Conservation (phyloP, 2,329 filamentous ascomycete genomes). For the Botrytis porri region DNA sequence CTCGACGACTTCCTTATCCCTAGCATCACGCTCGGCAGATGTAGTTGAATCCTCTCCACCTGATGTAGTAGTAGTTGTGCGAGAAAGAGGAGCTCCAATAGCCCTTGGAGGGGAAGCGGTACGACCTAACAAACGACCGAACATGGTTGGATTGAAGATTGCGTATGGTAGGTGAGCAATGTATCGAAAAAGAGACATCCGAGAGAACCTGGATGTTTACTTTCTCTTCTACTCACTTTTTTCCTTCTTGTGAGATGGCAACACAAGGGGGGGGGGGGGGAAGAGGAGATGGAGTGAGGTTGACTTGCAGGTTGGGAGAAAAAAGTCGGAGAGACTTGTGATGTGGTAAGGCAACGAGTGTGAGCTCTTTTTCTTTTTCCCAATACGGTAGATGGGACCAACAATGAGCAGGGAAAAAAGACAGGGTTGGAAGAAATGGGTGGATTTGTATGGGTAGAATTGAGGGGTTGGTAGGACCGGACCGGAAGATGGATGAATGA, state of each 20-base stretch:
- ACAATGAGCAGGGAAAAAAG: neutral
- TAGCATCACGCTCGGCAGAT: slow-evolving; percentile 23
- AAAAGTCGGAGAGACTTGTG: neutral
- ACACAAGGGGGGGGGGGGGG: neutral
- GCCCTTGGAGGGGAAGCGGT: slow-evolving; percentile 21
- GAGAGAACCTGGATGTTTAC: slow-evolving; percentile 17
- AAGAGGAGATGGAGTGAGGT: slow-evolving; percentile 12
- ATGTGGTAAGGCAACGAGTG: neutral
- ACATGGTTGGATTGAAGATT: slow-evolving; percentile 20
- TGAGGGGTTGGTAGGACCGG: neutral
- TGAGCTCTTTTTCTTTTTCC: neutral
- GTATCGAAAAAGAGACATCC: slow-evolving; percentile 24
- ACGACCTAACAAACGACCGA: slow-evolving; percentile 18
- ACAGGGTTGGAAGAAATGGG: neutral
- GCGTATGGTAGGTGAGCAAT: slow-evolving; percentile 17
- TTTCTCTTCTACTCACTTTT: slow-evolving; percentile 13
- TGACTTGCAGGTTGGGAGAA: neutral
- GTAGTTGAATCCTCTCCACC: slow-evolving; percentile 10
- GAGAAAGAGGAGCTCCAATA: slow-evolving; percentile 8
- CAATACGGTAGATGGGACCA: neutral
- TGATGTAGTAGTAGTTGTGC: neutral
- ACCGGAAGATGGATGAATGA: neutral
- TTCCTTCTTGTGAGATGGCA: slow-evolving; percentile 16
- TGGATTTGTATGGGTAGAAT: neutral
- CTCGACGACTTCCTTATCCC: slow-evolving; percentile 29